Base-by-base conservation (phyloP, 306 rosid genomes). In the Arachis hypogaea region DNA sequence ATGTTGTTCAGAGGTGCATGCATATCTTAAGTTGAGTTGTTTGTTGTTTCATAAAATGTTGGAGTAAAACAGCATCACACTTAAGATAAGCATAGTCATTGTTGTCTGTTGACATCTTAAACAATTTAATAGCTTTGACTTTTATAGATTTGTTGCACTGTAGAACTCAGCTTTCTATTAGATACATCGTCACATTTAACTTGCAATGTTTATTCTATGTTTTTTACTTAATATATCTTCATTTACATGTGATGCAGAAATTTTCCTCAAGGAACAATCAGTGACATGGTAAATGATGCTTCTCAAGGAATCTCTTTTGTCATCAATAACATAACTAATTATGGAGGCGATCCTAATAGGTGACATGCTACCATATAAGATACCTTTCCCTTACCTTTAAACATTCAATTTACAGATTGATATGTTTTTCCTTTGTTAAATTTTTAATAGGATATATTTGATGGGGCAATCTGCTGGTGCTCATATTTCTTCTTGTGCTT, bases 381-480 rank as follows among this genome's bases (percentile, higher is more conserved):
- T 72, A 73, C 72, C 49, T 41, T 50, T 69, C 40, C 66, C 28
- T 16, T 76, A 62, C 73, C 59, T 45, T 68, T 42, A 44, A 61
- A 30, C 66, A 70, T 77, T 70, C 56, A 73, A 77, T 51, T 55
- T 30, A 16, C 33, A 45, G 56, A 72, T 66, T 84, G 30, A 75
- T 71, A 42, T 65, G 12, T 65, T 75, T 18, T 33, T 60, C 36
- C n/a, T 44, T 82, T 59, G 51, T 61, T 64, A 49, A 58, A 58
- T 74, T 62, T 69, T 46, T 69, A 9, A 74, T 41, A 94, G 99
- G 88, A 83, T 92, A 79, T 94, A 88, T 84, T 89, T 94, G 64
- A 88, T 90, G 99, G 99, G 99, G 76, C 99, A 94, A 92, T 94
- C 97, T 18, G 99, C 99, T 51, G 97, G 96, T 76, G 96, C 99